A percentile compares a stretch with the other conserved stretches of the same genome.
Conservation (phyloP, 75 land plant species). For the Pseudotsuga menziesii region DNA sequence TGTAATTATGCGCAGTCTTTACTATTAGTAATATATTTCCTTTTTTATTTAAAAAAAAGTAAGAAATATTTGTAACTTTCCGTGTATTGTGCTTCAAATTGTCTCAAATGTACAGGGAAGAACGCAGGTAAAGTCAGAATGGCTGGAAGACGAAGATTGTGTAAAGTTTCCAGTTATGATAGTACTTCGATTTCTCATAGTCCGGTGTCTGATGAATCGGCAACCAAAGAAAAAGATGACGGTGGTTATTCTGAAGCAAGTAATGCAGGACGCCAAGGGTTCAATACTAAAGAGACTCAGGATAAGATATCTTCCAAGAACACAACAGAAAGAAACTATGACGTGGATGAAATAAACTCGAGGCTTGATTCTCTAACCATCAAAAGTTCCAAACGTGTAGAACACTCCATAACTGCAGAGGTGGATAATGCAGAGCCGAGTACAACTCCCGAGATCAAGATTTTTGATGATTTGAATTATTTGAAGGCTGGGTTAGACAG, state of each 20-base stretch:
- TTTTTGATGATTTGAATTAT: conserved; percentile 3
- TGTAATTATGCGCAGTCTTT: background rate
- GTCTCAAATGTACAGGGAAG: background rate
- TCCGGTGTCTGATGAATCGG: background rate
- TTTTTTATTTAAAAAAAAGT: no score
- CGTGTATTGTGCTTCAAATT: background rate
- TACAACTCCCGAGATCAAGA: background rate
- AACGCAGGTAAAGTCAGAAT: conserved; percentile 32
- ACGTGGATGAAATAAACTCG: conserved; percentile 27
- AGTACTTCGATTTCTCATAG: background rate
- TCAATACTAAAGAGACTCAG: background rate
- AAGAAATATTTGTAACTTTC: background rate
- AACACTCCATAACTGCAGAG: background rate
- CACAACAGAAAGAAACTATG: background rate
- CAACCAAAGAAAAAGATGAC: background rate
- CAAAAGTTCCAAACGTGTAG: conserved; percentile 14
- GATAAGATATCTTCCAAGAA: background rate
- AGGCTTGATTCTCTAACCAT: conserved; percentile 35
- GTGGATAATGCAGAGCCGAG: background rate
- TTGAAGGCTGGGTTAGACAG: conserved; percentile 13
- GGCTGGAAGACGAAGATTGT: conserved; percentile 45
- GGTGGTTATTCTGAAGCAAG: background rate
- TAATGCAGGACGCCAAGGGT: background rate
- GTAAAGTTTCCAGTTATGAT: conserved; percentile 23
- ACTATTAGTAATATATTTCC: no score